Conservation (phyloP, 2,329 filamentous ascomycete genomes). For the Drechslerella coelobrocha region DNA sequence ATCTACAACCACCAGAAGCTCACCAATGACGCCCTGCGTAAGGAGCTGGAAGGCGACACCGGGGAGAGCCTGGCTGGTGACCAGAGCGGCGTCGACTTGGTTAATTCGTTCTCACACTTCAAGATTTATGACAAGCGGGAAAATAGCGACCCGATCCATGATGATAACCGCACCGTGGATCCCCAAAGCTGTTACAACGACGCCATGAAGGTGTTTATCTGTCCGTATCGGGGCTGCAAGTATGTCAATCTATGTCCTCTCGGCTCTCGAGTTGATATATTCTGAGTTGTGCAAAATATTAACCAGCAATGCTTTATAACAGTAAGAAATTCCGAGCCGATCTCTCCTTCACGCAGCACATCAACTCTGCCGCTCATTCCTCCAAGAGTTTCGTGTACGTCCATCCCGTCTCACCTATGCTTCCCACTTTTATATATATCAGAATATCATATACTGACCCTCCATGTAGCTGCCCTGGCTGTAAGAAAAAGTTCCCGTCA, state of each 20-base stretch:
- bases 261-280: no score
- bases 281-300: no score
- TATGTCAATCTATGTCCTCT: background rate
- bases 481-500: constrained; percentile 34
- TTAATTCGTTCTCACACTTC: constrained; percentile 30
- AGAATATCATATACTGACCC: background rate
- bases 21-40: constrained; percentile 14
- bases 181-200: constrained; percentile 18
- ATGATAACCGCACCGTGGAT: constrained; percentile 5
- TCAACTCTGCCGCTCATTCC: constrained; percentile 34
- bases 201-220: constrained; percentile 2
- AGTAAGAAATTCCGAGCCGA: constrained; percentile 20
- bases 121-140: constrained; percentile 36
- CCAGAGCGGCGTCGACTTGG: background rate
- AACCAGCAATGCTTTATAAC: background rate
- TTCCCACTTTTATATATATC: background rate
- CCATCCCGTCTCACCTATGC: background rate
- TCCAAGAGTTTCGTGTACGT: constrained; percentile 32
- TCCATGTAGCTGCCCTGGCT: constrained; percentile 25
- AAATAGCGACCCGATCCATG: background rate
- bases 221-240: constrained; percentile 21
- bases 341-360: constrained; percentile 25
- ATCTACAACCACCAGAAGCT: constrained; percentile 13
- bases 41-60: constrained; percentile 1
- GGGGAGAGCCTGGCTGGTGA: background rate